phyloP scores from a whole-genome alignment of 495 filamentous ascomycete genomes.

The Xylaria nigripes region DNA sequence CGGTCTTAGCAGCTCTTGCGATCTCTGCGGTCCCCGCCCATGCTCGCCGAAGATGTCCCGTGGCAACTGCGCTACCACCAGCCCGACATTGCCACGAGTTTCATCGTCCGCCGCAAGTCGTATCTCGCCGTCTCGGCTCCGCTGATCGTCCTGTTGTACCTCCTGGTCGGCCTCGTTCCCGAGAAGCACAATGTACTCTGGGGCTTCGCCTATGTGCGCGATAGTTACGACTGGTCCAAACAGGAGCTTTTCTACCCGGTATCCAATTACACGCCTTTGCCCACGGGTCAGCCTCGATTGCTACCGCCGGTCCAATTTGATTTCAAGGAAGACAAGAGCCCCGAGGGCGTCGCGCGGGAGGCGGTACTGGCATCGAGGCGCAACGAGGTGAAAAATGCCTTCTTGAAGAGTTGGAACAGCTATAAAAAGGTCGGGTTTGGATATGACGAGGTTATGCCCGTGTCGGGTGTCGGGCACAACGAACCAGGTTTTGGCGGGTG shows the following conservation, averaged over 20 bases:
- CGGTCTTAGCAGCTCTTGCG: neutral
- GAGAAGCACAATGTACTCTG: slow-evolving; percentile 21
- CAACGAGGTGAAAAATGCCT: slow-evolving; percentile 56
- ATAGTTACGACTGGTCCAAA: slow-evolving; percentile 39
- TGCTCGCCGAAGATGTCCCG: slow-evolving; percentile 26
- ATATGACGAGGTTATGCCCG: slow-evolving; percentile 65
- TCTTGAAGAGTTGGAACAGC: slow-evolving; percentile 66
- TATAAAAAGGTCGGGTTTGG: slow-evolving; percentile 72
- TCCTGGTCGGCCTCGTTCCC: slow-evolving; percentile 24
- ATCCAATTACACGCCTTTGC: slow-evolving; percentile 28
- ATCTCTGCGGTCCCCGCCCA: slow-evolving; percentile 1
- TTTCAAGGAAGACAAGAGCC: slow-evolving; percentile 28
- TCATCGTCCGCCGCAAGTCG: slow-evolving; percentile 23
- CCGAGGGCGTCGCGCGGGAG: slow-evolving; percentile 20
- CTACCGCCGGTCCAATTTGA: slow-evolving; percentile 35
- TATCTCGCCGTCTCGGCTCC: slow-evolving; percentile 14
- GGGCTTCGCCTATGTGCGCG: slow-evolving; percentile 26
- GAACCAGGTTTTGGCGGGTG: slow-evolving; percentile 79
- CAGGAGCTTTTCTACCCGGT: slow-evolving; percentile 26
- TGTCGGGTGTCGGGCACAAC: slow-evolving; percentile 42
- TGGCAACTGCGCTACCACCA: slow-evolving; percentile 19
- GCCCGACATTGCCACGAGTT: slow-evolving; percentile 18
- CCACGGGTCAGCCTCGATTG: slow-evolving; percentile 25
- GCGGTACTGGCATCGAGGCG: slow-evolving; percentile 36
- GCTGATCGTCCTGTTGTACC: slow-evolving; percentile 17